Conservation (phyloP, 208 protist genomes). For the Leishmania amazonensis region DNA sequence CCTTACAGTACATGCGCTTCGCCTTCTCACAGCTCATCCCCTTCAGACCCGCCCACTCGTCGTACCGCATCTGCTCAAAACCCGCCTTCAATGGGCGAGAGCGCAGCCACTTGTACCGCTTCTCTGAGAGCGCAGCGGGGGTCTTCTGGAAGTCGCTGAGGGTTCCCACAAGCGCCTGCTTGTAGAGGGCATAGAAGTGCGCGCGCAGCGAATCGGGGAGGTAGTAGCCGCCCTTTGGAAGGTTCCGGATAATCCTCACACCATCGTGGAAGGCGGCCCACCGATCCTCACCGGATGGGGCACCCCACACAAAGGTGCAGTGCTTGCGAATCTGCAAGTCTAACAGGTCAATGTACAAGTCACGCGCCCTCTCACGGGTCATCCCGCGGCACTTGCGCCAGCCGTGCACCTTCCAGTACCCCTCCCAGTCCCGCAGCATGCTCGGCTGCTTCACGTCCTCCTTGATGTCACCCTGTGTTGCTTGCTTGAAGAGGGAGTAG, state of each 20-base stretch:
- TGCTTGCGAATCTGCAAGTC: conserved; percentile 28
- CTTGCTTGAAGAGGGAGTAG: conserved; percentile 90
- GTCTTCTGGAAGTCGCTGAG: conserved; percentile 69
- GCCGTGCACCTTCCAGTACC: conserved; percentile 92
- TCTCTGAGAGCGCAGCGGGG: conserved; percentile 32
- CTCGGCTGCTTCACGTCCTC: conserved; percentile 55
- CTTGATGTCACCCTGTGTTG: conserved; percentile 81
- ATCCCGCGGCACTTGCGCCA: conserved; percentile 88
- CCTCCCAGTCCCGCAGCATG: conserved; percentile 45
- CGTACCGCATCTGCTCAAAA: conserved; percentile 45
- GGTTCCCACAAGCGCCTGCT: conserved; percentile 85
- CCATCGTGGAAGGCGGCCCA: conserved; percentile 60
- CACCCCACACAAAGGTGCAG: conserved; percentile 34
- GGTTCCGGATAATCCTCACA: conserved; percentile 50
- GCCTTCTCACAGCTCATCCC: conserved; percentile 77
- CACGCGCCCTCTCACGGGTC: conserved; percentile 82
- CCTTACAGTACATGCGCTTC: conserved; percentile 74
- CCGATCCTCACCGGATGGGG: conserved; percentile 24
- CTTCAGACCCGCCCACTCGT: conserved; percentile 85
- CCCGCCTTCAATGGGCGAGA: conserved; percentile 28
- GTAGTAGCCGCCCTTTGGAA: conserved; percentile 55
- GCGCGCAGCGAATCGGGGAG: conserved; percentile 86
- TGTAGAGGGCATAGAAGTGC: conserved; percentile 84
- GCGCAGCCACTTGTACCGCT: conserved; percentile 76
- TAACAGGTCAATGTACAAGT: conserved; percentile 83